Evolutionary conservation across 257 asterid species (phyloP), one percentile per base, ranked within the genome.

Genomic region (Plectranthus barbatus): DNA sequence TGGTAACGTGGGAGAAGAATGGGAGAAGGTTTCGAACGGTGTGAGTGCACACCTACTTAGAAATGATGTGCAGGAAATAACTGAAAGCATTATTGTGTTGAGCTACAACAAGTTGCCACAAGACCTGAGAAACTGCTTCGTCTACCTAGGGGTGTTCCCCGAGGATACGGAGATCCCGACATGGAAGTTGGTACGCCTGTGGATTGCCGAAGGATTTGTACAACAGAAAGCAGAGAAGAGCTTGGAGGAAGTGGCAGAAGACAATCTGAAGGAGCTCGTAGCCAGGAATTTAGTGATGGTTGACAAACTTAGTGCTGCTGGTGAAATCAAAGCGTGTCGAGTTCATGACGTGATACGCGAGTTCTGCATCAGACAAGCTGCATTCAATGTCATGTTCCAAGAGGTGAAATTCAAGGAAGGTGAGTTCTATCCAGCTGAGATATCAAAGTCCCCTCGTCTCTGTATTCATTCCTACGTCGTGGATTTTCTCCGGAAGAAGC

Each of bases 121-220:
- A n/a, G n/a, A n/a, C n/a, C n/a, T n/a, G n/a, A n/a, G n/a, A 51
- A 72, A 76, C 0, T 82, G 88, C 57, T 84, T 84, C 26, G 70
- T 84, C 6, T 81, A 79, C 58, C 42, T 82, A 29, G 87, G 82
- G 37, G 68, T 73, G 46, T 81, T 81, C 58, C 85, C 81, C 0
- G 74, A 71, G 54, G 87, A 77, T 40, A 52, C 21, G 1, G 74
- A 60, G 74, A 81, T 84, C 51, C 72, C 77, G 0, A 73, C 64
- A 4, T 71, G 80, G 80, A 79, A 62, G 23, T 42, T 84, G 60
- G 54, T 50, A 4, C 62, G 72, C 0, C 37, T 84, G 65, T 81
- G 91, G 91, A 77, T 84, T 0, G 85, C 91, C 0, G 84, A 81
- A 69, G 87, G n/a, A n/a, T n/a, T n/a, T n/a, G n/a, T n/a, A n/a